Conservation (phyloP, 495 filamentous ascomycete genomes). For the Schizothecium vesticola region DNA sequence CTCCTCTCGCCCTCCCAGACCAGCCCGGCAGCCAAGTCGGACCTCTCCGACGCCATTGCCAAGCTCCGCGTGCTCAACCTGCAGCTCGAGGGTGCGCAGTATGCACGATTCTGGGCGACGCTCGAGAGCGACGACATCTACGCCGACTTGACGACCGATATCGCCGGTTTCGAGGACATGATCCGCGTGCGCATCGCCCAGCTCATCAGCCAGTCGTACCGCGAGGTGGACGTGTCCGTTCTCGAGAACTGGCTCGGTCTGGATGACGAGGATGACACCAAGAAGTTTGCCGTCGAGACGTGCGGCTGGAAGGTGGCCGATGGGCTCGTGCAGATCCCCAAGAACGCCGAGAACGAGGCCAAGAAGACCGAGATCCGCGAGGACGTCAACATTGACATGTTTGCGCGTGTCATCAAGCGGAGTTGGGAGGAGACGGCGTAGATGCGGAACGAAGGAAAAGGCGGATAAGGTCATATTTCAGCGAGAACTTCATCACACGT, state of each 20-base stretch:
- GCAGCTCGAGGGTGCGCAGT: conserved; percentile 80
- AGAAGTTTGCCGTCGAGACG: conserved; percentile 74
- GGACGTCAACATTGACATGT: conserved; percentile 92
- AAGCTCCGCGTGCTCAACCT: conserved; percentile 80
- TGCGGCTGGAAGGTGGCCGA: conserved; percentile 78
- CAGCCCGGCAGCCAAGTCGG: conserved; percentile 41
- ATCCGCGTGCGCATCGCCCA: conserved; percentile 88
- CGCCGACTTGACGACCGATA: conserved; percentile 90
- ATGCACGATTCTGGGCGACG: conserved; percentile 86
- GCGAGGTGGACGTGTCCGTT: conserved; percentile 68
- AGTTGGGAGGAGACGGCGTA: conserved; percentile 87
- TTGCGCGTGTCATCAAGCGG: conserved; percentile 70
- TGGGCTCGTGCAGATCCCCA: conserved; percentile 59
- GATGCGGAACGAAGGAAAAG: not conserved
- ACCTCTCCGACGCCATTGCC: conserved; percentile 78
- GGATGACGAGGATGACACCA: conserved; percentile 62
- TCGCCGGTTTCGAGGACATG: conserved; percentile 92
- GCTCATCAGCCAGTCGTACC: conserved; percentile 80
- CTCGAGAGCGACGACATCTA: conserved; percentile 93
- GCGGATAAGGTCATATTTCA: not conserved
- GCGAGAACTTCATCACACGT: conserved; percentile 1
- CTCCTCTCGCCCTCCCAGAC: conserved; percentile 60
- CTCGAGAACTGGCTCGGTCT: conserved; percentile 87
- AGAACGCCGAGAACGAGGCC: conserved; percentile 98
- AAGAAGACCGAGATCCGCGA: conserved; percentile 94